Percentiles rank a stretch among this genome's conserved stretches.
These are phyloP conservation scores for Aspergillus aculeatinus DNA, from an alignment of 2,329 filamentous ascomycete genomes.

Conservation along the genomic window DNA sequence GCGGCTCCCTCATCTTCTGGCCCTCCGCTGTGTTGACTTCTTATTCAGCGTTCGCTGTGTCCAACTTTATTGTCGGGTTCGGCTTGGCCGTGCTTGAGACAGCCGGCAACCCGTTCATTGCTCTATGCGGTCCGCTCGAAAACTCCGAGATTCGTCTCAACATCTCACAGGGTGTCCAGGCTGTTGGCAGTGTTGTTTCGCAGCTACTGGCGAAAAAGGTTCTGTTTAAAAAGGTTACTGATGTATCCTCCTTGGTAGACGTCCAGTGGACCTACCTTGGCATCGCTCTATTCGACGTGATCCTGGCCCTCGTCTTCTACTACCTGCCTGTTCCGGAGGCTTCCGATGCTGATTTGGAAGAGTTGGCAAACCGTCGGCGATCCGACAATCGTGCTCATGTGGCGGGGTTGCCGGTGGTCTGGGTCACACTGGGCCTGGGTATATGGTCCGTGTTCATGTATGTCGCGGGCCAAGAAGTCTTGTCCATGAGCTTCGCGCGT, in stretches of 20 bases:
- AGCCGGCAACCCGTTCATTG: constrained; percentile 62
- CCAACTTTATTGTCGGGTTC: constrained; percentile 62
- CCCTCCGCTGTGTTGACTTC: constrained; percentile 63
- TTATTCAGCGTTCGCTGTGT: constrained; percentile 60
- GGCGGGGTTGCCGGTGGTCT: constrained; percentile 51
- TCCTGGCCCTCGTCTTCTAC: constrained; percentile 59
- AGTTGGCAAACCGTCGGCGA: constrained; percentile 52
- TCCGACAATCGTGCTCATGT: constrained; percentile 50
- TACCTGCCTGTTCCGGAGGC: constrained; percentile 64
- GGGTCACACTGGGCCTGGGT: constrained; percentile 56
- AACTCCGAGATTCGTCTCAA: constrained; percentile 62
- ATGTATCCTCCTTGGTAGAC: constrained; percentile 55
- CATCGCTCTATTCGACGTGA: constrained; percentile 60
- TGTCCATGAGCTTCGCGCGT: constrained; percentile 49
- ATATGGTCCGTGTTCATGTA: constrained; percentile 60
- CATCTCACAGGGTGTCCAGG: constrained; percentile 61
- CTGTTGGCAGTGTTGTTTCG: constrained; percentile 59
- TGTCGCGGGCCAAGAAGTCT: constrained; percentile 59
- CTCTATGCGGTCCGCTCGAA: constrained; percentile 60
- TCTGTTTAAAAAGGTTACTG: constrained; percentile 52
- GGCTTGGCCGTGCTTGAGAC: constrained; percentile 62
- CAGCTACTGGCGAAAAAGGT: constrained; percentile 60
- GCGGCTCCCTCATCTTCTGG: constrained; percentile 63
- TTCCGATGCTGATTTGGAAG: constrained; percentile 59
- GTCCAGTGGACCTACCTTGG: constrained; percentile 66